phyloP scores from a whole-genome alignment of 352 stramenopile species.

The Pythium myriotylum region DNA sequence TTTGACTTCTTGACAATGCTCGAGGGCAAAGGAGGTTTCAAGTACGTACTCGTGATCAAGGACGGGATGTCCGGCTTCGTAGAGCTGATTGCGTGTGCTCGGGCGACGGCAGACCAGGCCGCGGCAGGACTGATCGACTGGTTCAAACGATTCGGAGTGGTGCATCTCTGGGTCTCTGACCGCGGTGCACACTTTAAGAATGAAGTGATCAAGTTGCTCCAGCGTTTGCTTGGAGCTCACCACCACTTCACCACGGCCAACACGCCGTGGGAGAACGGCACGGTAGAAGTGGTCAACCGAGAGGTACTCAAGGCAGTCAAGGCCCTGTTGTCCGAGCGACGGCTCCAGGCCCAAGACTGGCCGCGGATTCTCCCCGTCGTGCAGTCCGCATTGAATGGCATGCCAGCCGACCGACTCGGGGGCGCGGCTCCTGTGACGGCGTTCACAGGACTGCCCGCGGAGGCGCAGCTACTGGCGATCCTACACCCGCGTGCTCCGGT shows the following conservation, averaged over 20 bases:
- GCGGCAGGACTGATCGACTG: constrained; percentile 13
- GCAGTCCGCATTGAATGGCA: constrained; percentile 25
- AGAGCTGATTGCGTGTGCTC: constrained; percentile 21
- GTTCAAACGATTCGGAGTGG: constrained; percentile 29
- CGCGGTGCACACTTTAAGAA: constrained; percentile 42
- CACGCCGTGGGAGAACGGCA: constrained; percentile 44
- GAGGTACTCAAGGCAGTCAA: constrained; percentile 20
- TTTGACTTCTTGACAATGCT: constrained; percentile 41
- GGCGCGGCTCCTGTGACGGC: constrained; percentile 29
- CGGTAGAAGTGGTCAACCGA: constrained; percentile 38
- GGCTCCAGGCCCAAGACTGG: constrained; percentile 15
- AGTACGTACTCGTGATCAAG: constrained; percentile 36
- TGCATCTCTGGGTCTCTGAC: constrained; percentile 31
- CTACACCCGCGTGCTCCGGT: too few relatives aligned
- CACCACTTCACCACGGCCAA: constrained; percentile 39
- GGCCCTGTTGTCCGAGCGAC: constrained; percentile 26
- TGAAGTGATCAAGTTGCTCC: constrained; percentile 22
- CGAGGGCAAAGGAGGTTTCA: background rate
- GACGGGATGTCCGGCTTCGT: constrained; percentile 37
- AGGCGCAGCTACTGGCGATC: too few relatives aligned
- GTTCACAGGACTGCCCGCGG: constrained; percentile 29
- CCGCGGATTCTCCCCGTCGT: constrained; percentile 25
- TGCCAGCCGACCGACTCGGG: constrained; percentile 22
- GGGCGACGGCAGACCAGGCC: constrained; percentile 6
- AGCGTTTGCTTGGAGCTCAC: constrained; percentile 9